A percentile compares a stretch with the other conserved stretches of the same genome.
phyloP scores from a whole-genome alignment of 192 early-diverging fungal species.

The Phlyctochytrium planicorne region DNA sequence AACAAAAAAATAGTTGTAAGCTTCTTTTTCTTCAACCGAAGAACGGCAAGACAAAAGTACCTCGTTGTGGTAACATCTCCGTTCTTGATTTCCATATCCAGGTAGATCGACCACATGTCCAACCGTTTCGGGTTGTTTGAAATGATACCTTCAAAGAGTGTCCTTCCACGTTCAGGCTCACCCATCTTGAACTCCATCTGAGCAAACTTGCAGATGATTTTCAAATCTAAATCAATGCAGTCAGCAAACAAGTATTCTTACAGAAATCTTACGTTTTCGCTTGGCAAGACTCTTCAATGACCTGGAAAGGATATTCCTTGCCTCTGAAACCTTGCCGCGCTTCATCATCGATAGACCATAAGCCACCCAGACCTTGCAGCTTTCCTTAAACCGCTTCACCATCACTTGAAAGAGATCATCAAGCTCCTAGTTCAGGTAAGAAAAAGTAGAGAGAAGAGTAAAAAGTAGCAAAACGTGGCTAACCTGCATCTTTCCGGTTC shows the following conservation, averaged over 20 bases:
- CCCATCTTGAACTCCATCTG: slow-evolving; percentile 98
- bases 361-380: slow-evolving; percentile 87
- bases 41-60: neutral
- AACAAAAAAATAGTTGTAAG: neutral
- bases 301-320: slow-evolving; percentile 78
- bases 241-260: neutral
- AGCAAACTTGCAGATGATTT: slow-evolving; percentile 92
- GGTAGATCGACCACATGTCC: slow-evolving; percentile 95
- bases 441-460: slow-evolving; percentile 1
- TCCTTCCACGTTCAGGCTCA: slow-evolving; percentile 94
- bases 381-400: slow-evolving; percentile 82
- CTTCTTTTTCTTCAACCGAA: slow-evolving; percentile 5
- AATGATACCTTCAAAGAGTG: slow-evolving; percentile 95
- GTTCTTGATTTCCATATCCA: slow-evolving; percentile 92
- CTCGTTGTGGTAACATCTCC: slow-evolving; percentile 52
- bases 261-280: slow-evolving; percentile 73
- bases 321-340: slow-evolving; percentile 68
- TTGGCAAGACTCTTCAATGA: slow-evolving; percentile 84
- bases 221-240: slow-evolving; percentile 55
- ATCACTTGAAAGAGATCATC: slow-evolving; percentile 73
- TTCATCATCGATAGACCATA: slow-evolving; percentile 82
- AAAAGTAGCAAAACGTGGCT: slow-evolving; percentile 12
- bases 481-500: slow-evolving; percentile 73
- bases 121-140: slow-evolving; percentile 88
- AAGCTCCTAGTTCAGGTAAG: neutral